Base-by-base conservation (phyloP, 2,329 filamentous ascomycete genomes). In the Hypocrella siamensis region DNA sequence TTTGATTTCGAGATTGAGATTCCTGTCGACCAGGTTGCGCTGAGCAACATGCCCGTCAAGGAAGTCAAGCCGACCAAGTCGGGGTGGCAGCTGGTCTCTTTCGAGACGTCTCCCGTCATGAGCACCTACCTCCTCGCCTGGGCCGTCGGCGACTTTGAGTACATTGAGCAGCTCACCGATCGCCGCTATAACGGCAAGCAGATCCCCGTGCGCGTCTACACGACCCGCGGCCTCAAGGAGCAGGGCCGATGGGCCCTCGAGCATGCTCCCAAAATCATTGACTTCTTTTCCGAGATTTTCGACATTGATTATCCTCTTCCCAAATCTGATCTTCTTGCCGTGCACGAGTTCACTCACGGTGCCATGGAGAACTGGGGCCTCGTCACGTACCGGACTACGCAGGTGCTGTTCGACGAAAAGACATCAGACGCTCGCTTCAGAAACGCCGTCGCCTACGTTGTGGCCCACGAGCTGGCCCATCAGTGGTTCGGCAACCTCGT, bases 301-400 rank as follows among this genome's bases (percentile, higher is more conserved):
- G 77, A 77, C 43, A 83, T 93, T 42, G 85, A 93, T 48, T 94
- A 93, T 53, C 86, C 86, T 19, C 67, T 94, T 14, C 85, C 86
- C 39, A 94, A 94, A 64, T 79, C 83, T 5, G 86, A 94, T 54
- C 65, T 94, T 31, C 65, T 94, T 27, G 85, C 85, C 38, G 85
- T 93, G 9, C 84, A 93, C 57, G 86, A 93, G 60, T 93, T 98
- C 61, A 90, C 67, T 4, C 67, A 72, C 52, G 79, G 81, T 28
- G 84, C 84, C 42, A 92, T 92, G 82, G 86, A 94, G 63, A 92
- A 92, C 53, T 94, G 86, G 86, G 86, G 86, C 42, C 67, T 98
- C 33, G 84, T 98, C 36, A 96, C 90, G 19, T 98, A 96, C 60
- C 73, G 85, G 42, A 93, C 88, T 9, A 96, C 88, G 9, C 86